Evolutionary conservation across 306 rosid genomes (phyloP).

Genomic region (Ormosia semicastrata): DNA sequence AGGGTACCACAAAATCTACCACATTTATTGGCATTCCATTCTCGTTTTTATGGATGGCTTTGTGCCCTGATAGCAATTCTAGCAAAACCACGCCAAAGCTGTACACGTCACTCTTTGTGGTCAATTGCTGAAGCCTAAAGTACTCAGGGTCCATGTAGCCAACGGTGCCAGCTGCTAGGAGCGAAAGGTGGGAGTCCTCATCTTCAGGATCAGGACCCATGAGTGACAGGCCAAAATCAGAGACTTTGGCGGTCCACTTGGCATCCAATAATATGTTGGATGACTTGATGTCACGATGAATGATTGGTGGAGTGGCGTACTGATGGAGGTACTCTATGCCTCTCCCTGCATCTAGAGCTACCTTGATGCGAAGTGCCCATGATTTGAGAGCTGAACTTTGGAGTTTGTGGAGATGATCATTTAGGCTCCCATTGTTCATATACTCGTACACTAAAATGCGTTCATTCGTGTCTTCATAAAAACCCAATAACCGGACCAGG

Average conservation of each 20-base stretch:
- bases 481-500: slow-evolving; percentile 65
- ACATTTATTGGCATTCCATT: slow-evolving; percentile 75
- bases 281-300: slow-evolving; percentile 79
- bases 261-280: slow-evolving; percentile 66
- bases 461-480: slow-evolving; percentile 63
- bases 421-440: slow-evolving; percentile 68
- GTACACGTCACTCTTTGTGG: slow-evolving; percentile 82
- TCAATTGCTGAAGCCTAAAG: slow-evolving; percentile 67
- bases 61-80: slow-evolving; percentile 62
- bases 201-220: slow-evolving; percentile 71
- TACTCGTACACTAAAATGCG: slow-evolving; percentile 75
- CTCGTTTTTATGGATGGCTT: slow-evolving; percentile 70
- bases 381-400: slow-evolving; percentile 39
- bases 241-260: slow-evolving; percentile 56
- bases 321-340: slow-evolving; percentile 70
- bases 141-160: slow-evolving; percentile 97
- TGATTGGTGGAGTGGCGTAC: slow-evolving; percentile 61
- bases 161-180: slow-evolving; percentile 68
- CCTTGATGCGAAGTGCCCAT: slow-evolving; percentile 53
- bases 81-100: slow-evolving; percentile 81
- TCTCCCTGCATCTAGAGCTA: slow-evolving; percentile 76
- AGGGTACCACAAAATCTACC: slow-evolving; percentile 73
- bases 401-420: slow-evolving; percentile 69
- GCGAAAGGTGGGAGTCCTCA: slow-evolving; percentile 48
- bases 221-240: slow-evolving; percentile 71